Evolutionary conservation across 2,329 filamentous ascomycete species (phyloP).

Genomic region (Monosporascus cannonballus): DNA sequence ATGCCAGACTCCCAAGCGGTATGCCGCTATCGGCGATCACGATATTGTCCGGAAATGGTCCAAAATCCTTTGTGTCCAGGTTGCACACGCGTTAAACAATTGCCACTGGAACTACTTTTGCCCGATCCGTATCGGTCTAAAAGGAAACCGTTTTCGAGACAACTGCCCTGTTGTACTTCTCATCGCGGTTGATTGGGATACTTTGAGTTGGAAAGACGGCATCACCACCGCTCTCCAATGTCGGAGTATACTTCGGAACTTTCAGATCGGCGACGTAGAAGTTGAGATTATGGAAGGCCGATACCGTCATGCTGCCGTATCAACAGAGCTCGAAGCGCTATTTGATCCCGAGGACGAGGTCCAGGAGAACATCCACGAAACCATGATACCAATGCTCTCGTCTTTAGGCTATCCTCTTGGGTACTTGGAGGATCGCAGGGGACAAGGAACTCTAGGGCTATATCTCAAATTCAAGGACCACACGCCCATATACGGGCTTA

Average conservation of each 20-base stretch:
- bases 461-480: conserved; percentile 1
- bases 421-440: neutral
- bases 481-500: conserved; percentile 2
- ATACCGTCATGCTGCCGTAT: neutral
- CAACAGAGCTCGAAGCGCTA: neutral
- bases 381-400: neutral
- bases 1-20: neutral
- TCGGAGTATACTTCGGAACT: conserved; percentile 1
- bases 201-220: conserved; percentile 2
- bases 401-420: neutral
- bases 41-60: neutral
- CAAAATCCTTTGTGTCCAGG: neutral
- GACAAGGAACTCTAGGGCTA: conserved; percentile 1
- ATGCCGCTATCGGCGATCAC: neutral
- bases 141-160: neutral
- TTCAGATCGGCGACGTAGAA: conserved; percentile 1
- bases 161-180: conserved; percentile 1
- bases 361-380: neutral
- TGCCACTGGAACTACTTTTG: conserved; percentile 2
- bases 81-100: neutral
- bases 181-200: conserved; percentile 4
- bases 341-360: neutral
- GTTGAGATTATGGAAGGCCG: conserved; percentile 4
- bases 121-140: conserved; percentile 1
- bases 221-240: conserved; percentile 4